Conservation (phyloP, 2,329 filamentous ascomycete species). For the Endocalyx cinctus region DNA sequence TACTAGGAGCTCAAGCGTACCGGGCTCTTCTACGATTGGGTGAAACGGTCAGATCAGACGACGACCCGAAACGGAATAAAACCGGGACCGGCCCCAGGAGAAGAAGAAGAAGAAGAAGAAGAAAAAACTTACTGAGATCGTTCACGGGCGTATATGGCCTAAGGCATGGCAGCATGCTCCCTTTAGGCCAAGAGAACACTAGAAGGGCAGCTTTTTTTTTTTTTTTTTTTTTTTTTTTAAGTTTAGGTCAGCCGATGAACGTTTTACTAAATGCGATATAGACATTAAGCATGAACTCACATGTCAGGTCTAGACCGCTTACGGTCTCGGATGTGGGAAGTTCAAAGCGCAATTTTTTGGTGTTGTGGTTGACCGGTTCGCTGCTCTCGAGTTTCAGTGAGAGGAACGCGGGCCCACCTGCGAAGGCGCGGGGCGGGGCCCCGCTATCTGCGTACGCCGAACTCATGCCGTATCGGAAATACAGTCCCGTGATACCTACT, state of each 20-base stretch:
- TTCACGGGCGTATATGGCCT: conserved; percentile 65
- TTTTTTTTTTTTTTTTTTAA: too few species aligned
- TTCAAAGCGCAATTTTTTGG: conserved; percentile 52
- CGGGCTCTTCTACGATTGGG: conserved; percentile 43
- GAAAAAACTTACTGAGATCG: conserved; percentile 35
- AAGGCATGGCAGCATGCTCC: conserved; percentile 52
- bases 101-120: not conserved
- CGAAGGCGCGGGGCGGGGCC: conserved; percentile 26
- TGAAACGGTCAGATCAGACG: conserved; percentile 4
- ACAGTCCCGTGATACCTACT: conserved; percentile 17
- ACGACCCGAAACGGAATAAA: too few species aligned
- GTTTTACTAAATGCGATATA: not conserved
- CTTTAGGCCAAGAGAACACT: conserved; percentile 54
- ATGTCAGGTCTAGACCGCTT: conserved; percentile 47
- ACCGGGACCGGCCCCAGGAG: too few species aligned
- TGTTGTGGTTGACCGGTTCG: conserved; percentile 54
- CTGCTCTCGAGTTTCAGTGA: conserved; percentile 46
- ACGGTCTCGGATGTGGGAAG: conserved; percentile 41
- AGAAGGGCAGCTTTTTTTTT: conserved; percentile 56
- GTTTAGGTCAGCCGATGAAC: not conserved
- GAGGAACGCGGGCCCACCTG: conserved; percentile 35
- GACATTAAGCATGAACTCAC: conserved; percentile 24
- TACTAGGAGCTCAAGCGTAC: conserved; percentile 59
- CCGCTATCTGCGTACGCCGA: conserved; percentile 21
- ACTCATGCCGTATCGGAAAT: conserved; percentile 16